Evolutionary conservation across 2,329 filamentous ascomycete genomes (phyloP).

Genomic region (Nemania serpens): DNA sequence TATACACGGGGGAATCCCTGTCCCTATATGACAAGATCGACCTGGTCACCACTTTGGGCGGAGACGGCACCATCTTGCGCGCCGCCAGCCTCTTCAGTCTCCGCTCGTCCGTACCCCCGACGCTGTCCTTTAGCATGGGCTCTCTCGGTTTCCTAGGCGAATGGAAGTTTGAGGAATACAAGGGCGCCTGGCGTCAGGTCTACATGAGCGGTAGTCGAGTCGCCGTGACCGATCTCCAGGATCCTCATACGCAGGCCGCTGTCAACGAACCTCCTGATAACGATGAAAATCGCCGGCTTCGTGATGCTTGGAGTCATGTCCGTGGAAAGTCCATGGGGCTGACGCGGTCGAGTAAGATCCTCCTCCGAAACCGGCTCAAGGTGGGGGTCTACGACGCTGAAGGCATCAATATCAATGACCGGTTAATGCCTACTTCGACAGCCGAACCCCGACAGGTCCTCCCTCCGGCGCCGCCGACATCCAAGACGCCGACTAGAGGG

Average conservation of each 20-base stretch:
- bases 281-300: constrained; percentile 30
- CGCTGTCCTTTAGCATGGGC: constrained; percentile 96
- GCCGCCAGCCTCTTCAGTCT: constrained; percentile 87
- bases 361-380: constrained; percentile 84
- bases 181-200: constrained; percentile 87
- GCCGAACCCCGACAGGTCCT: constrained; percentile 48
- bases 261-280: constrained; percentile 36
- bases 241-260: constrained; percentile 47
- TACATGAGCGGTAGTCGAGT: constrained; percentile 76
- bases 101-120: constrained; percentile 79
- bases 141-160: constrained; percentile 93
- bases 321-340: constrained; percentile 82
- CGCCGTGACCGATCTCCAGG: constrained; percentile 50
- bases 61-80: constrained; percentile 88
- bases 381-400: constrained; percentile 80
- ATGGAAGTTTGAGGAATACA: constrained; percentile 94
- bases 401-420: constrained; percentile 63
- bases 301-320: constrained; percentile 69
- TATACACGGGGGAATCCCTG: constrained; percentile 62
- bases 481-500: constrained; percentile 12
- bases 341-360: constrained; percentile 74
- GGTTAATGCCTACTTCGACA: constrained; percentile 54
- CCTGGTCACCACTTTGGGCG: constrained; percentile 85
- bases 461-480: constrained; percentile 32
- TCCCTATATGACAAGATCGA: constrained; percentile 81